These are phyloP conservation scores for Phylloporus sp. DNA, from an alignment of 768 basidiomycete genomes.

Conservation along the genomic window DNA sequence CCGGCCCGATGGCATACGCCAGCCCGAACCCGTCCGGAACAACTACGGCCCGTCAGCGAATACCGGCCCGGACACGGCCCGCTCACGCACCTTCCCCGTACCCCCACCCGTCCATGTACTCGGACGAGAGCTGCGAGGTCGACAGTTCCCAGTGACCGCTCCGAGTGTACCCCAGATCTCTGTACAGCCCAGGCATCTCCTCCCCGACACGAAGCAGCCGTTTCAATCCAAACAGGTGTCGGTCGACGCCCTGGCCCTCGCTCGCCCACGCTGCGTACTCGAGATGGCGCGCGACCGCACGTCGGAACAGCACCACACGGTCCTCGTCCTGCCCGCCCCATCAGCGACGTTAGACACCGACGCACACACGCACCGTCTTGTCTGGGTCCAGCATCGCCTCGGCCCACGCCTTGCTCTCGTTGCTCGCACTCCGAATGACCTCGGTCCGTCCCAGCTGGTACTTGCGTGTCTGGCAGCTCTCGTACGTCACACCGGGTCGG, in stretches of 20 bases:
- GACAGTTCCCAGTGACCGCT: slow-evolving; percentile 91
- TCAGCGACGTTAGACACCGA: not conserved
- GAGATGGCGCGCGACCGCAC: slow-evolving; percentile 77
- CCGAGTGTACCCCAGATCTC: slow-evolving; percentile 61
- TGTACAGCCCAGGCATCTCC: slow-evolving; percentile 66
- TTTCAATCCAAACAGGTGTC: slow-evolving; percentile 93
- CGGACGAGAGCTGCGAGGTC: slow-evolving; percentile 81
- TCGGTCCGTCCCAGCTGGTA: slow-evolving; percentile 91
- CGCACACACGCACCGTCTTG: slow-evolving; percentile 39
- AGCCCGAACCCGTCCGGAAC: slow-evolving; percentile 91
- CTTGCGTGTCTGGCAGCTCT: slow-evolving; percentile 91
- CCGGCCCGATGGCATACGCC: slow-evolving; percentile 83
- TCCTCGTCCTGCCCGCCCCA: slow-evolving; percentile 43
- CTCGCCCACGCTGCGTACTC: slow-evolving; percentile 90
- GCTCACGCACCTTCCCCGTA: slow-evolving; percentile 88
- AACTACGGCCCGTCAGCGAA: slow-evolving; percentile 55
- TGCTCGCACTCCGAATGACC: slow-evolving; percentile 84
- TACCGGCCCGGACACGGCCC: too few relatives aligned
- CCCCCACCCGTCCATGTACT: slow-evolving; percentile 91
- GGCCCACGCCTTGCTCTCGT: slow-evolving; percentile 80
- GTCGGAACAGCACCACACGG: slow-evolving; percentile 65
- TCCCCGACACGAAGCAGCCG: slow-evolving; percentile 75
- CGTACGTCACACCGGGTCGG: slow-evolving; percentile 81
- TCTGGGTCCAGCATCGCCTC: slow-evolving; percentile 77
- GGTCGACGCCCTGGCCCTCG: slow-evolving; percentile 91